Conservation (phyloP, 139 green algal species). For the Nannochloris sp. region DNA sequence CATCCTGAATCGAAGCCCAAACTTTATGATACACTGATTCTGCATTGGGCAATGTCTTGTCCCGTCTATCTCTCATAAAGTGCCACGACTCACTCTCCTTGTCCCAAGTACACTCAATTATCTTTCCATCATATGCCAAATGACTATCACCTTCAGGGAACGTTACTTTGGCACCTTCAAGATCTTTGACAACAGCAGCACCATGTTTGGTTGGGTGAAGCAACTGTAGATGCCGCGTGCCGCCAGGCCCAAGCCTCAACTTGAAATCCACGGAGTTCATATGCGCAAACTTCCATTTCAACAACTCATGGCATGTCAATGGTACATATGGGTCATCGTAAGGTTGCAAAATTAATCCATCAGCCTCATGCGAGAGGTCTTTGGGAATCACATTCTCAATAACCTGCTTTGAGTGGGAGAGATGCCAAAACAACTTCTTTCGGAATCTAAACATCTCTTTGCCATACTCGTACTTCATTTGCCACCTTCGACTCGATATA, state of each 20-base stretch:
- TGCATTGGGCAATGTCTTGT: slow-evolving; percentile 81
- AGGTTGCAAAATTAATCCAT: slow-evolving; percentile 88
- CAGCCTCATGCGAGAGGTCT: slow-evolving; percentile 76
- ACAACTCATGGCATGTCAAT: slow-evolving; percentile 73
- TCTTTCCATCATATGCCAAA: slow-evolving; percentile 32
- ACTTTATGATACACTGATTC: slow-evolving; percentile 65
- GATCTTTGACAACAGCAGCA: neutral
- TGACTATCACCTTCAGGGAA: slow-evolving; percentile 29
- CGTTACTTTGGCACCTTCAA: slow-evolving; percentile 21
- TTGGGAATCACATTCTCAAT: slow-evolving; percentile 67
- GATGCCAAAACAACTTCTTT: slow-evolving; percentile 82
- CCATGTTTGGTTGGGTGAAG: slow-evolving; percentile 6
- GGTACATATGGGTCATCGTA: slow-evolving; percentile 63
- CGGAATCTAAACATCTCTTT: slow-evolving; percentile 66
- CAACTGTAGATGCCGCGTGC: slow-evolving; percentile 14
- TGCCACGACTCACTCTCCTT: slow-evolving; percentile 43
- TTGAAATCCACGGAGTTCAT: slow-evolving; percentile 96
- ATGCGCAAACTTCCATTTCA: slow-evolving; percentile 96
- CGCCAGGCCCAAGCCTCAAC: slow-evolving; percentile 17
- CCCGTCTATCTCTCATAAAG: slow-evolving; percentile 72
- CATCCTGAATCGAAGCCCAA: slow-evolving; percentile 28
- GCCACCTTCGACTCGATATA: slow-evolving; percentile 19
- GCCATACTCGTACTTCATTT: slow-evolving; percentile 21
- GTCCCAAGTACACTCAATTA: slow-evolving; percentile 80
- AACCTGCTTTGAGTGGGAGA: slow-evolving; percentile 39